Evolutionary conservation across 192 early-diverging fungal species (phyloP), one percentile per base, ranked within the genome.

Genomic region (Podila horticola): DNA sequence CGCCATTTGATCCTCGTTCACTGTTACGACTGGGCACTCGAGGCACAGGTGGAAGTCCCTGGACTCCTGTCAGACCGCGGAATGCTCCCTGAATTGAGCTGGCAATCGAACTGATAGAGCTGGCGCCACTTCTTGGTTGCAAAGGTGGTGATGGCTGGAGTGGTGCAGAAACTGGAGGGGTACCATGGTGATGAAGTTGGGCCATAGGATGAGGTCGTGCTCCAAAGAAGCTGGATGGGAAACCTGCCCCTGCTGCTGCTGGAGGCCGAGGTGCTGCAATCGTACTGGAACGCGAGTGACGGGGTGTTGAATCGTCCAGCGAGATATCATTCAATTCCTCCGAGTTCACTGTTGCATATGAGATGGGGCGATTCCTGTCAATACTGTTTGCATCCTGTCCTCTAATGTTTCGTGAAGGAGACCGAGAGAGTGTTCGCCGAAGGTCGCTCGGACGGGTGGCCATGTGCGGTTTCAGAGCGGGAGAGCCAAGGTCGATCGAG

Each of bases 201-300:
- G 77, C 66, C 45, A 72, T 81, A 8, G 77, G 77, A 45, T 81
- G 77, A 11, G 77, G 77, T 34, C 63, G 52, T 19, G 66, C 70
- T 19, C 71, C 71, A 69, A 81, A 81, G 67, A 81, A 81, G 29
- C 77, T 81, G 4, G 77, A 81, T 29, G 77, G 77, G 55, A 81
- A 81, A 2, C 77, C 77, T 17, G 71, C 66, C 11, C 62, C 68
- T 15, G 77, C 69, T 13, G 77, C 5, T 2, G 62, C 58, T 0
- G 68, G 61, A 15, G 77, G 71, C 0, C 26, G 62, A 48, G 66
- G 71, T 13, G 71, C 38, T 34, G 62, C 52, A 17, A 55, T 57
- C 13, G 68, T 76, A 28, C 72, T 62, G 19, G 63, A 62, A 15
- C 24, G 48, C 50, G 45, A 26, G 45, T 13, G 60, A 65, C 20